Evolutionary conservation across 75 land plant genomes (phyloP).

Genomic region (Pinus tabuliformis): DNA sequence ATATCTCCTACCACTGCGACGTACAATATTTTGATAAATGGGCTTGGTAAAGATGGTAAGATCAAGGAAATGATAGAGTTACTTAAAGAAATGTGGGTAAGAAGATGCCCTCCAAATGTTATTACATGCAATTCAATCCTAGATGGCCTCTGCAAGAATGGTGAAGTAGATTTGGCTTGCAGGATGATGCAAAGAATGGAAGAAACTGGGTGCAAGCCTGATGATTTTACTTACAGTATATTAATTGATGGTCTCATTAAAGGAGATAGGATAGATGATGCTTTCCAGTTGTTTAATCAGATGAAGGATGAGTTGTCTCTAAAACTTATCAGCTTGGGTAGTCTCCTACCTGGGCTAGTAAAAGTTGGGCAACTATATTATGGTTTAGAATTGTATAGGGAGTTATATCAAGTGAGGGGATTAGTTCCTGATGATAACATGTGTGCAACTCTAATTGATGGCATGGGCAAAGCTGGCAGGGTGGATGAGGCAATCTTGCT

Average conservation of each 20-base stretch:
- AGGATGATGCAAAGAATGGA: constrained; percentile 51
- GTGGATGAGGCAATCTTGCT: constrained; percentile 27
- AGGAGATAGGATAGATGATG: constrained; percentile 46
- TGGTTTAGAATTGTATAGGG: constrained; percentile 37
- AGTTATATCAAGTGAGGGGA: constrained; percentile 18
- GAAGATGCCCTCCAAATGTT: constrained; percentile 49
- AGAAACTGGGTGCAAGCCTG: constrained; percentile 52
- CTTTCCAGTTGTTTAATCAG: constrained; percentile 64
- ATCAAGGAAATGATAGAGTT: constrained; percentile 47
- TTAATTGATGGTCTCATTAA: constrained; percentile 65
- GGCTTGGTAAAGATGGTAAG: constrained; percentile 60
- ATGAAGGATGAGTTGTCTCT: constrained; percentile 63
- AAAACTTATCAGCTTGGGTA: constrained; percentile 57
- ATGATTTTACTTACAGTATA: constrained; percentile 72
- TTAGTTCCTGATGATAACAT: constrained; percentile 13
- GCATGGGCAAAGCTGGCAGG: constrained; percentile 33
- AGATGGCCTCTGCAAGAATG: constrained; percentile 61
- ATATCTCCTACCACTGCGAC: constrained; percentile 50
- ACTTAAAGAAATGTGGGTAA: constrained; percentile 46
- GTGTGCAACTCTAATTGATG: constrained; percentile 50
- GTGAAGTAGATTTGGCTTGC: constrained; percentile 51
- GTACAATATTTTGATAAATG: constrained; percentile 70
- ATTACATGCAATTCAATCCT: constrained; percentile 69
- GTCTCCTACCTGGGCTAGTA: constrained; percentile 56
- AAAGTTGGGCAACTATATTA: constrained; percentile 53